phyloP scores from a whole-genome alignment of 352 stramenopile species.

The Phytophthora foliorum region DNA sequence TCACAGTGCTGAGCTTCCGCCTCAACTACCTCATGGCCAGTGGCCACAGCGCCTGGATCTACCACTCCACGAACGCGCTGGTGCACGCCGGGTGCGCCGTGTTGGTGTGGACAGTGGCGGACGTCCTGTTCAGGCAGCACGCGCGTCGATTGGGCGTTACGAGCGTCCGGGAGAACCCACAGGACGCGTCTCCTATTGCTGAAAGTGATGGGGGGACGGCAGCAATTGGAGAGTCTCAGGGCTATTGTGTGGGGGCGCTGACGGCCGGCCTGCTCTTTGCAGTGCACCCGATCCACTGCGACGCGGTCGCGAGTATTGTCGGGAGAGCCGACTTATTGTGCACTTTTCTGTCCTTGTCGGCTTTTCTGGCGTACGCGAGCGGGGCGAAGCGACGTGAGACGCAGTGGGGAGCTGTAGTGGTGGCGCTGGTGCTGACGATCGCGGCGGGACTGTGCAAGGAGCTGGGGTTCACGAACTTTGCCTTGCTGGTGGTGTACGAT shows the following conservation, averaged over 20 bases:
- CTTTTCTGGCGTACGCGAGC: slow-evolving; percentile 66
- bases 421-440: slow-evolving; percentile 35
- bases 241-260: background rate
- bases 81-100: slow-evolving; percentile 71
- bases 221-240: background rate
- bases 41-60: slow-evolving; percentile 61
- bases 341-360: slow-evolving; percentile 68
- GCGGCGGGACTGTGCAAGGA: slow-evolving; percentile 88
- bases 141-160: background rate
- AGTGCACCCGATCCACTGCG: slow-evolving; percentile 92
- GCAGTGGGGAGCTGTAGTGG: slow-evolving; percentile 28
- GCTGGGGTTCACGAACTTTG: slow-evolving; percentile 87
- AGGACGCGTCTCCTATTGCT: slow-evolving; percentile 7
- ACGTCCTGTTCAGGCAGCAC: slow-evolving; percentile 42
- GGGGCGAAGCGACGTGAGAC: slow-evolving; percentile 30
- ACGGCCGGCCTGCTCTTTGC: slow-evolving; percentile 87
- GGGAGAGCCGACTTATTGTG: slow-evolving; percentile 92
- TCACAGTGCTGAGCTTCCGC: slow-evolving; percentile 84
- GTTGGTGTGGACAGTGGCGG: slow-evolving; percentile 63
- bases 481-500: slow-evolving; percentile 78
- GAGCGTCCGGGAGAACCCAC: slow-evolving; percentile 23
- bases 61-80: slow-evolving; percentile 82
- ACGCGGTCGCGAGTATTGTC: slow-evolving; percentile 92
- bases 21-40: slow-evolving; percentile 61
- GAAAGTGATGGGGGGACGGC: background rate